phyloP scores from a whole-genome alignment of 257 asterid genomes.

The Primulina eburnea region DNA sequence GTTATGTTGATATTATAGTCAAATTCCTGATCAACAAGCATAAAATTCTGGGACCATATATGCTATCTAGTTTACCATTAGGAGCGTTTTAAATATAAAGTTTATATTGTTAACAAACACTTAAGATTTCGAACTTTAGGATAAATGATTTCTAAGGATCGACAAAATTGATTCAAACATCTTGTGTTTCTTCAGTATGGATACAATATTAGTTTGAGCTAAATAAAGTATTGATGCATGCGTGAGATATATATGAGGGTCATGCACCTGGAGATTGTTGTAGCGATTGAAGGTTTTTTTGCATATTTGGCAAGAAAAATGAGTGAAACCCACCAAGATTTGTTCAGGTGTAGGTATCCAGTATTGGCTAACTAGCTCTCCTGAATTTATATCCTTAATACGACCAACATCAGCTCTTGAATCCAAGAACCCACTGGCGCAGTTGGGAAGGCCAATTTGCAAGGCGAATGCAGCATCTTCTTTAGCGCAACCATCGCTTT shows the following conservation, averaged over 20 bases:
- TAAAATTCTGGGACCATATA: no score
- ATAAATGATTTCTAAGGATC: no score
- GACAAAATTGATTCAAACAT: no score
- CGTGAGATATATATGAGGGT: no score
- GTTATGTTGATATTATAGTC: no score
- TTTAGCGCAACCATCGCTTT: neutral
- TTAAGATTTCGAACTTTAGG: no score
- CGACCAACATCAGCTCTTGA: constrained; percentile 11
- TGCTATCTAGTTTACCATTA: no score
- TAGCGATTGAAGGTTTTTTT: constrained; percentile 64
- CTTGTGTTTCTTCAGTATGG: no score
- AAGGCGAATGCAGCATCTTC: constrained; percentile 40
- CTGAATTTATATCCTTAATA: constrained; percentile 12
- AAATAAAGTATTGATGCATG: neutral
- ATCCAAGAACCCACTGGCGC: neutral
- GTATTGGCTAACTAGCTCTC: constrained; percentile 25
- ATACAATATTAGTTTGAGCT: no score
- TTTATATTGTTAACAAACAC: no score
- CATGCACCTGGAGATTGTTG: constrained; percentile 72
- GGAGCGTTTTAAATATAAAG: no score
- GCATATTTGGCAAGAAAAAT: constrained; percentile 75
- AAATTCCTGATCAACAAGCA: no score
- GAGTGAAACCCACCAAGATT: constrained; percentile 63
- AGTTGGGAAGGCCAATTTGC: constrained; percentile 58
- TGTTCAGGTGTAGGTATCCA: constrained; percentile 76